Evolutionary conservation across 306 rosid genomes (phyloP), one percentile per base, ranked within the genome.

Genomic region (Fragaria nilgerrensis): DNA sequence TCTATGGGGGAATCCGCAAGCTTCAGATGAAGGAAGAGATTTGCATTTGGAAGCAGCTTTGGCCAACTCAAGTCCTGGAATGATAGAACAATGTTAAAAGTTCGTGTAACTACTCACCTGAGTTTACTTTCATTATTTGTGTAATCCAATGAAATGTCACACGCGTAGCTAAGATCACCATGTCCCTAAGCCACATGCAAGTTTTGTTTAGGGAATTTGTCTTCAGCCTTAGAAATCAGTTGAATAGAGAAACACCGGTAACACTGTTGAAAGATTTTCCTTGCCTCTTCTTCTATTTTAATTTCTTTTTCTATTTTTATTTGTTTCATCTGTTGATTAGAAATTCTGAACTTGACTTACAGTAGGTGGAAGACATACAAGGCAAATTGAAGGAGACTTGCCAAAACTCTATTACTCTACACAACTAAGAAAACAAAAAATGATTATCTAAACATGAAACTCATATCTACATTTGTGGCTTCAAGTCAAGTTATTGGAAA

Each of bases 1-100:
- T 95, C 68, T 95, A 92, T 15, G 98, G 98, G 3, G 98, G 98
- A 80, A 82, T 92, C 80, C 83, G 97, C 74, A 92, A 92, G 92
- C 89, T 95, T 41, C 67, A 72, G 73, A 76, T 12, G 7, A 75
- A 80, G 44, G 63, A 58, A 45, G 97, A 90, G 82, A 87, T 92
- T 79, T 80, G 87, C 65, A 74, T 68, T 25, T 95, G 98, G 98
- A 95, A 73, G 83, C 78, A 53, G 58, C 84, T 95, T 55, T 95
- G 96, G 97, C 98, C 98, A 62, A 45, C 90, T 37, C 90, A 89
- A 63, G 80, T 85, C 68, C 85, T 94, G 90, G 96, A 92, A 71
- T 94, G 83, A 65, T 9, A 10, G 7, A 9, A 8, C 55, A 32
- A 20, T 77, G 49, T 23, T 59, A 2, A 25, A 59, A 77, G 41